Percentiles rank a stretch among this genome's conserved stretches.
Evolutionary conservation across 2,329 filamentous ascomycete species (phyloP).

Genomic region (Torrubiellomyces zombiae): DNA sequence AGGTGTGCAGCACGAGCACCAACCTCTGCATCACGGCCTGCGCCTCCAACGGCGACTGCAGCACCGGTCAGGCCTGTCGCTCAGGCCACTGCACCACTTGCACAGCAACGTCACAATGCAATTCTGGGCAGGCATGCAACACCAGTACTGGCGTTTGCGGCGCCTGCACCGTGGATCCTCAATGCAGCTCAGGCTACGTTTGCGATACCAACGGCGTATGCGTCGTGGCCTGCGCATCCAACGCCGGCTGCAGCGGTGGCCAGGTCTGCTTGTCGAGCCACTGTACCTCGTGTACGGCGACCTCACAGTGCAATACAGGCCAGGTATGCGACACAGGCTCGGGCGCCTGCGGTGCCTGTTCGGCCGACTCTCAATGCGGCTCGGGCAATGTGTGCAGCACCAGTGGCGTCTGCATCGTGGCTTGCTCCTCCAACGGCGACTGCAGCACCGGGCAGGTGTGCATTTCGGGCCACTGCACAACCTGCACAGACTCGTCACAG

Average conservation of each 20-base stretch:
- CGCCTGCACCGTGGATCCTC: not conserved
- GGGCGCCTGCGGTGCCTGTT: too few relatives aligned
- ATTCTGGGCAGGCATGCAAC: too few relatives aligned
- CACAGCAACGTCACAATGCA: too few relatives aligned
- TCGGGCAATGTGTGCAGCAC: too few relatives aligned
- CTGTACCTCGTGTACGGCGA: conserved; percentile 3
- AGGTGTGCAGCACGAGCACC: not conserved
- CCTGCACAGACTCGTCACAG: conserved; percentile 1
- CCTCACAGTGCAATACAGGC: conserved; percentile 3
- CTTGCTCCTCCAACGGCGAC: not conserved
- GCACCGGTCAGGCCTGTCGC: too few relatives aligned
- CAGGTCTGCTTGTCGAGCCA: not conserved
- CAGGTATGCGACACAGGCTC: conserved; percentile 1
- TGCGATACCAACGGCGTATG: not conserved
- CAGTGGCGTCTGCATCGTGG: too few relatives aligned
- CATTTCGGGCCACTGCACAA: conserved; percentile 2
- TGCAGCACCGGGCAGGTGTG: conserved; percentile 4
- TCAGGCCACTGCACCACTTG: too few relatives aligned
- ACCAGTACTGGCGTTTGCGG: too few relatives aligned
- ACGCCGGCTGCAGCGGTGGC: not conserved
- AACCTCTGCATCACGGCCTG: not conserved
- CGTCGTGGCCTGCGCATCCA: not conserved
- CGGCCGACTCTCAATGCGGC: conserved; percentile 1
- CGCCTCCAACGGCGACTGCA: too few relatives aligned
- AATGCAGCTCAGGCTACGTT: not conserved